A percentile compares a stretch with the other conserved stretches of the same genome.
Conservation (phyloP, 2,329 filamentous ascomycete species). For the Aspergillus pseudoterreus region DNA sequence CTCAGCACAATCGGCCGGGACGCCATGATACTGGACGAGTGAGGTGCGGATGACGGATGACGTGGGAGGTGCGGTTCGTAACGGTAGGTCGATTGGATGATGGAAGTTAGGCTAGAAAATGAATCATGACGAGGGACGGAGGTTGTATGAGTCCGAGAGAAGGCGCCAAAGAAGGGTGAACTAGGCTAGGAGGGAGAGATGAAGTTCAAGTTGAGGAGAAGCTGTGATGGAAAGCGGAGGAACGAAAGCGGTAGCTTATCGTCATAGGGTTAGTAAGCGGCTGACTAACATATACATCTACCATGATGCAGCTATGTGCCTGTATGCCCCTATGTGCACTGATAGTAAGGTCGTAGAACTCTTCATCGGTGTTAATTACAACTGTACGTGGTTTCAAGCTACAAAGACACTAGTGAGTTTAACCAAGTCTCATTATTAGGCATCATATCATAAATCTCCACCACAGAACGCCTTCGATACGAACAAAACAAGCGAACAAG, state of each 20-base stretch:
- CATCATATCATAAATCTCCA: slow-evolving; percentile 1
- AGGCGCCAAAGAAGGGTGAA: not conserved
- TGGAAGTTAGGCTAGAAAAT: not conserved
- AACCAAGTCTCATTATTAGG: not conserved
- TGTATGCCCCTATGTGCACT: too few species aligned
- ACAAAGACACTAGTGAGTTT: not conserved
- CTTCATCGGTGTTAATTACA: not conserved
- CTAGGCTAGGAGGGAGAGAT: not conserved
- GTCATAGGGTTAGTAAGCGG: not conserved
- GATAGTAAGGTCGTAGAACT: not conserved
- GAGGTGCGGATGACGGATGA: not conserved
- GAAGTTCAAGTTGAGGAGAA: not conserved
- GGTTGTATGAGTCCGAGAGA: not conserved
- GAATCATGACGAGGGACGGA: not conserved
- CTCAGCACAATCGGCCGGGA: slow-evolving; percentile 69
- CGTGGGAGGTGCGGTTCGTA: not conserved
- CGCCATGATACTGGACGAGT: slow-evolving; percentile 26
- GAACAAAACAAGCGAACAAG: slow-evolving; percentile 1
- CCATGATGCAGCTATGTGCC: not conserved
- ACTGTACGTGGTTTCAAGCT: not conserved
- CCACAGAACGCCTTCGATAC: slow-evolving; percentile 1
- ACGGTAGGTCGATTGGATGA: not conserved
- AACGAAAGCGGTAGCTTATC: slow-evolving; percentile 4
- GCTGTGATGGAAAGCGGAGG: slow-evolving; percentile 2
- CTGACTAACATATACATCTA: not conserved